phyloP scores from a whole-genome alignment of 2,329 filamentous ascomycete genomes.

The Penicillium sp. region DNA sequence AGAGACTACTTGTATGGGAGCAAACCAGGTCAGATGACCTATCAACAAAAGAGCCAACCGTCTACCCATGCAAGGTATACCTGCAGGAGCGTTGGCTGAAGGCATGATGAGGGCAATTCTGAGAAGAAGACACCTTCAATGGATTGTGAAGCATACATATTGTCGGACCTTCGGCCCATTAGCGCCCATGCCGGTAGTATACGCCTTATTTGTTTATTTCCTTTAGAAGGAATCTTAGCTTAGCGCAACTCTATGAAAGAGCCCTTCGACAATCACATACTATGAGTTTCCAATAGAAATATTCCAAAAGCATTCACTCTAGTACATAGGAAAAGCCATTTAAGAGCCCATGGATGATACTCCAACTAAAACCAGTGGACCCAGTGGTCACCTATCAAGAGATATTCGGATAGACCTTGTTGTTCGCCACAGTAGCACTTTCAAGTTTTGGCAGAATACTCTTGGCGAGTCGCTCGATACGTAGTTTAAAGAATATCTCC shows the following conservation, averaged over 20 bases:
- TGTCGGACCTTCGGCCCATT: background rate
- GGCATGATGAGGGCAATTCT: no score
- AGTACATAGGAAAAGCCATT: background rate
- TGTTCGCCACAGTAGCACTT: background rate
- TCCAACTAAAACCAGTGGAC: conserved; percentile 10
- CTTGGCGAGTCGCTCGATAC: conserved; percentile 2
- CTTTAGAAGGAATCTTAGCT: background rate
- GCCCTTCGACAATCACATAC: background rate
- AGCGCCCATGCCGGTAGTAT: background rate
- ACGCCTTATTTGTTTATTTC: background rate
- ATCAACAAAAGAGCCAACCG: no score
- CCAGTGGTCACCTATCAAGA: background rate
- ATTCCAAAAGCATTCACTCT: background rate
- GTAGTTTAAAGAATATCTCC: background rate
- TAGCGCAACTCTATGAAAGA: background rate
- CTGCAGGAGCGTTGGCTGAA: no score
- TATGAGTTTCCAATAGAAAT: background rate
- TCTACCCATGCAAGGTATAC: no score
- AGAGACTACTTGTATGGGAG: no score
- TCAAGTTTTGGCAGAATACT: background rate
- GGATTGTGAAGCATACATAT: conserved; percentile 7
- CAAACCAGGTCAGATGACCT: no score
- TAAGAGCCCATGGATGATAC: conserved; percentile 11
- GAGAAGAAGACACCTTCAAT: no score
- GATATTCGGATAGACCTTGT: conserved; percentile 16